Base-by-base conservation (phyloP, 2,329 filamentous ascomycete species). In the Colletotrichum limetticola region DNA sequence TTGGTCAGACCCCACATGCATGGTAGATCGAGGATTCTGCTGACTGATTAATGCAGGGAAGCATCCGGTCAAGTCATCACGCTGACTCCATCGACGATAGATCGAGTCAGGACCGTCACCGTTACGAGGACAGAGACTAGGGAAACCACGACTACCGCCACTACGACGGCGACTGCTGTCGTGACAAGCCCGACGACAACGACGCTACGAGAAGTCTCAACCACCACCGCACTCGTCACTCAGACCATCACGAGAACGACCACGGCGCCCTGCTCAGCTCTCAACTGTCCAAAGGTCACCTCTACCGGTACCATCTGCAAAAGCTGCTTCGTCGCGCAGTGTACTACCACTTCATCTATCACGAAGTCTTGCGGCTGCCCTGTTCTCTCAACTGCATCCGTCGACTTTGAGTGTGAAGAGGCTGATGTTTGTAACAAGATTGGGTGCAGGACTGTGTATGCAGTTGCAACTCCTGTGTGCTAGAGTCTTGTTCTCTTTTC, bases 201-300 rank as follows among this genome's bases (percentile, higher is more conserved):
- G 52, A 71, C 67, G 28, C 19, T 66, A 4, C 56, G 49, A 19
- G 67, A 71, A 19, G 66, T 57, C 14, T 19, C 52, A 2, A 66
- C 32, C 14, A 55, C 26, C 12, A 64, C 63, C 7, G 66, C 71
- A 16, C 52, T 61, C 14, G 63, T 22, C 14, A 71, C 49, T 14
- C n/a, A 56, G n/a, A 71, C 30, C 32, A 32, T 49, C 12, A 61
- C 42, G 9, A 57, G 30, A 6, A 65, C 67, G 4, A 61, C 58
- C 32, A 74, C 71, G n/a, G 53, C 59, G 4, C 67, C 67, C 2
- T 71, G 62, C 55, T 52, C 58, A 5, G 24, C 58, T 4, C 65
- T 63, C 42, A 53, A n/a, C 46, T 83, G 82, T 26, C 81, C 82
- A 11, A 82, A 80, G 16, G 77, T 83, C 11, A 82, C 80, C 0